Evolutionary conservation across 441 rosid species (phyloP).

Genomic region (Francoa sonchifolia): DNA sequence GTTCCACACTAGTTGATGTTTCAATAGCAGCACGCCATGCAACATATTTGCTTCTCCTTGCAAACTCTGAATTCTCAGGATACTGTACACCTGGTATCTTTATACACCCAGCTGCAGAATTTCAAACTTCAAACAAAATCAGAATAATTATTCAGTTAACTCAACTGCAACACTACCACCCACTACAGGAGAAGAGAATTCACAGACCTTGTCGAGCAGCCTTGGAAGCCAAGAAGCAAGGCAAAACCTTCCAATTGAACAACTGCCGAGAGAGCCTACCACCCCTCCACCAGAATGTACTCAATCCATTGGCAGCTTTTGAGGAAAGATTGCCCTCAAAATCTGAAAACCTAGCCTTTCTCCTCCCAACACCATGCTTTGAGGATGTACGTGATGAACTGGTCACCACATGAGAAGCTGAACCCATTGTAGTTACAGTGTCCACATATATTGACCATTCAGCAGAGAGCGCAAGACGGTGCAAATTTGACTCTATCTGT

Average conservation of each 20-base stretch:
- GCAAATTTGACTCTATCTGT: slow-evolving; percentile 80
- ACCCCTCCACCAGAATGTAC: slow-evolving; percentile 93
- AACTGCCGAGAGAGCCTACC: slow-evolving; percentile 65
- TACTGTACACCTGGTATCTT: slow-evolving; percentile 70
- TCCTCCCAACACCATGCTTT: slow-evolving; percentile 55
- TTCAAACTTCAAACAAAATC: slow-evolving; percentile 33
- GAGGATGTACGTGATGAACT: slow-evolving; percentile 43
- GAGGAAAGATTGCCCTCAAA: slow-evolving; percentile 36
- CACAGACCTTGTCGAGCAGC: slow-evolving; percentile 86
- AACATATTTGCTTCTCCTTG: slow-evolving; percentile 67
- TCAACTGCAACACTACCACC: slow-evolving; percentile 10
- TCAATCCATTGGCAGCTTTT: slow-evolving; percentile 47
- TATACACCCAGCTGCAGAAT: slow-evolving; percentile 62
- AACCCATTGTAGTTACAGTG: slow-evolving; percentile 49
- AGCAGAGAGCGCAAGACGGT: slow-evolving; percentile 53
- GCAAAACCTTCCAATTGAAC: slow-evolving; percentile 82
- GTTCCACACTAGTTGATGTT: slow-evolving; percentile 62
- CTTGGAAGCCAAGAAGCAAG: slow-evolving; percentile 49
- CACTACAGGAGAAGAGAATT: slow-evolving; percentile 18
- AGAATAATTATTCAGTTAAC: slow-evolving; percentile 24
- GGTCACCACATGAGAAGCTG: slow-evolving; percentile 57
- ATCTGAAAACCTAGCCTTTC: slow-evolving; percentile 39
- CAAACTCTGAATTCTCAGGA: slow-evolving; percentile 77
- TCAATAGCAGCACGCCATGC: slow-evolving; percentile 96
- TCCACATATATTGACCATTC: slow-evolving; percentile 83